These are phyloP conservation scores for Aspergillus heteromorphus DNA, from an alignment of 495 filamentous ascomycete species.

Conservation along the genomic window DNA sequence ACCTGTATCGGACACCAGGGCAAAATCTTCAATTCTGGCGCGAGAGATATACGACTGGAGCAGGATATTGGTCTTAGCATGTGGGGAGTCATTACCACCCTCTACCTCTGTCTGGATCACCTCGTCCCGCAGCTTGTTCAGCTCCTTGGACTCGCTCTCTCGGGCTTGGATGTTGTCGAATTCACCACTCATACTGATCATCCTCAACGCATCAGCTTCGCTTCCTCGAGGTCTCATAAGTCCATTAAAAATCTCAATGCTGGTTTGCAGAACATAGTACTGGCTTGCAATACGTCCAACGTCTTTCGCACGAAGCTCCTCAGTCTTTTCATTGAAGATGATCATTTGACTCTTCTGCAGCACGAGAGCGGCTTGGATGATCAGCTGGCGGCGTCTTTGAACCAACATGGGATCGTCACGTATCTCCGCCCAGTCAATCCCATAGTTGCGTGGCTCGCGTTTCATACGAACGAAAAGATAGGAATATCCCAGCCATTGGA, in stretches of 20 bases:
- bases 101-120: constrained; percentile 66
- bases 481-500: constrained; percentile 96
- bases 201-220: constrained; percentile 84
- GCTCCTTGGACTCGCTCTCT: constrained; percentile 78
- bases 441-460: constrained; percentile 83
- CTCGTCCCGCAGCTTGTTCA: constrained; percentile 60
- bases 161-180: constrained; percentile 94
- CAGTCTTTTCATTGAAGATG: constrained; percentile 90
- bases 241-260: constrained; percentile 90
- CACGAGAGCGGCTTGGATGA: constrained; percentile 78
- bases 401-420: constrained; percentile 80
- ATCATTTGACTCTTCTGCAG: constrained; percentile 96
- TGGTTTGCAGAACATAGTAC: constrained; percentile 89
- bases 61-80: constrained; percentile 92
- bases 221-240: constrained; percentile 77
- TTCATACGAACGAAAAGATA: constrained; percentile 97
- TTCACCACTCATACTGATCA: constrained; percentile 95
- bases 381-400: constrained; percentile 71
- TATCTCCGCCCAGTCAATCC: constrained; percentile 92
- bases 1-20: constrained; percentile 80
- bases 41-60: constrained; percentile 93
- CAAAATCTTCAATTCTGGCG: constrained; percentile 84
- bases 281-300: constrained; percentile 95
- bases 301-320: constrained; percentile 87
- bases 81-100: constrained; percentile 68